Evolutionary conservation across 805 yeast genomes (phyloP).

Genomic region (Geotrichum ghanense): DNA sequence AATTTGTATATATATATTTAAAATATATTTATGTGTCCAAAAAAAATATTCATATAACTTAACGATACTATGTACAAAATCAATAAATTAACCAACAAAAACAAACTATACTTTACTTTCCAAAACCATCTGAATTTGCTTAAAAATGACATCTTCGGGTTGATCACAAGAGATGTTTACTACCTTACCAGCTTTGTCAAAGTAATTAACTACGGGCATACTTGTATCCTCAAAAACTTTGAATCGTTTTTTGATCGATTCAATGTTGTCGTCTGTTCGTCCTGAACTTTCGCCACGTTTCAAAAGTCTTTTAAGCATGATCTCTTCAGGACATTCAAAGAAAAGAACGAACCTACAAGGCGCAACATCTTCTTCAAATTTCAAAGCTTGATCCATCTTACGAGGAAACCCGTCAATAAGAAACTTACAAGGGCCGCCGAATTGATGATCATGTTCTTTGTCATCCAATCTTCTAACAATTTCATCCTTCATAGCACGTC

Average conservation of each 20-base stretch:
- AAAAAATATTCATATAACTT: too few species aligned
- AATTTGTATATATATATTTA: too few species aligned
- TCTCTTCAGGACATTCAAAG: conserved; percentile 55
- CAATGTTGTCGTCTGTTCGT: conserved; percentile 84
- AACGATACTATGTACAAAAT: too few species aligned
- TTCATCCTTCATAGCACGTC: neutral
- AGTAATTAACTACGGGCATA: conserved; percentile 88
- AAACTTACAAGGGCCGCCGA: conserved; percentile 29
- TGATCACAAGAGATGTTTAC: conserved; percentile 69
- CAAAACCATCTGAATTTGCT: conserved; percentile 55
- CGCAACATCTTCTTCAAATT: conserved; percentile 65
- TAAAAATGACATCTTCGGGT: conserved; percentile 67
- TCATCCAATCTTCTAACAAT: neutral
- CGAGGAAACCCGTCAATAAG: conserved; percentile 95
- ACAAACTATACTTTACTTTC: too few species aligned
- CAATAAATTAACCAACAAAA: too few species aligned
- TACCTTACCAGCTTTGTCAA: conserved; percentile 58
- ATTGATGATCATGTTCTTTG: too few species aligned
- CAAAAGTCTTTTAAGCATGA: conserved; percentile 74
- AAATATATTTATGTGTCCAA: too few species aligned
- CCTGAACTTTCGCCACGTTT: conserved; percentile 95
- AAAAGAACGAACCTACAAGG: conserved; percentile 13
- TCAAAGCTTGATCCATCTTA: conserved; percentile 93
- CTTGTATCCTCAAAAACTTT: conserved; percentile 75
- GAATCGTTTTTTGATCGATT: conserved; percentile 83